These are phyloP conservation scores for Plenodomus lindquistii DNA, from an alignment of 2,329 filamentous ascomycete species.

Conservation along the genomic window DNA sequence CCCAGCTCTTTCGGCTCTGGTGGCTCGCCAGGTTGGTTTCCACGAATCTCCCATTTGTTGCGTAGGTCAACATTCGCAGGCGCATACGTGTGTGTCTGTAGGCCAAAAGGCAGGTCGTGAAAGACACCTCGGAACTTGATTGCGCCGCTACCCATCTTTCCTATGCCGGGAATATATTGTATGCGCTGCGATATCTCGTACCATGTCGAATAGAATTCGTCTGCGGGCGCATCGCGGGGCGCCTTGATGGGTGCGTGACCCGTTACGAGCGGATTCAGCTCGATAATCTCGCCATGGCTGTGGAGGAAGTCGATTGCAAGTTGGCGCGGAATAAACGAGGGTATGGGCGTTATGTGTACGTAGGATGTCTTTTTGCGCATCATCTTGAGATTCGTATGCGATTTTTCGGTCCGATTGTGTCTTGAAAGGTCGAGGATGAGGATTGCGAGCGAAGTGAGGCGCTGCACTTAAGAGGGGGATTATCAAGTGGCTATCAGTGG, in stretches of 20 bases:
- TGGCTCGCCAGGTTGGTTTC: conserved; percentile 70
- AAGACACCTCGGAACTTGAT: conserved; percentile 74
- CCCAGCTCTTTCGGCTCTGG: conserved; percentile 66
- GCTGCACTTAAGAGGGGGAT: conserved; percentile 1
- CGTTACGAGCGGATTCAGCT: conserved; percentile 70
- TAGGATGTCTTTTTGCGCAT: conserved; percentile 64
- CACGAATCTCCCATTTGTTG: conserved; percentile 69
- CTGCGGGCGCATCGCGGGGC: conserved; percentile 67
- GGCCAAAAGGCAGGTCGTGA: conserved; percentile 71
- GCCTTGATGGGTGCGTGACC: conserved; percentile 66
- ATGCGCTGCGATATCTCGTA: conserved; percentile 73
- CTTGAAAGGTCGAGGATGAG: background rate
- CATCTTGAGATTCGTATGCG: conserved; percentile 30
- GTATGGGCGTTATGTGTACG: conserved; percentile 71
- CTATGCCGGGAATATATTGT: conserved; percentile 68
- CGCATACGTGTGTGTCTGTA: conserved; percentile 73
- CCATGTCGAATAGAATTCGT: conserved; percentile 75
- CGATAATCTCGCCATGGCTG: conserved; percentile 71
- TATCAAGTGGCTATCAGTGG: background rate
- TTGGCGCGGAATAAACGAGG: conserved; percentile 70
- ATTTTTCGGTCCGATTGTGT: background rate
- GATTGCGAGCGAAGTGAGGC: conserved; percentile 1
- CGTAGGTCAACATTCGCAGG: conserved; percentile 69
- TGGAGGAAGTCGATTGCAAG: conserved; percentile 74
- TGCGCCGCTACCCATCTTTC: conserved; percentile 65